Conservation (phyloP, 2,329 filamentous ascomycete species). For the Amylocarpus encephaloides region DNA sequence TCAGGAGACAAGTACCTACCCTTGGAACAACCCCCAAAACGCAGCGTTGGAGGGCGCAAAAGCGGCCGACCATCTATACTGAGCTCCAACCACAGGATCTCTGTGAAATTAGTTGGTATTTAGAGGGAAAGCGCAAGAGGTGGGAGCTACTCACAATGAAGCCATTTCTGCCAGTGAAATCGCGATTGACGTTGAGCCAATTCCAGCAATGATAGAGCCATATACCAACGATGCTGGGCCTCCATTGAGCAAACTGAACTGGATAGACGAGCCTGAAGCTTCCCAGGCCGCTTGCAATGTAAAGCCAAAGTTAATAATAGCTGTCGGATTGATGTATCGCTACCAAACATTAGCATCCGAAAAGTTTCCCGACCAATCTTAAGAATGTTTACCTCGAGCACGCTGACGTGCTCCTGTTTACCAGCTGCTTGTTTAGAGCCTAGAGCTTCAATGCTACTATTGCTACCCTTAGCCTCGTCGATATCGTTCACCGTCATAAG, state of each 20-base stretch:
- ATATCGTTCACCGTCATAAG: not conserved
- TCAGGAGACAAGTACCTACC: not conserved
- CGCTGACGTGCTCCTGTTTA: not conserved
- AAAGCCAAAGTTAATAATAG: slow-evolving; percentile 13
- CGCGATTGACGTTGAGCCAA: slow-evolving; percentile 7
- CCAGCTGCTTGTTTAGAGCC: not conserved
- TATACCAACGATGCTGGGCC: slow-evolving; percentile 13
- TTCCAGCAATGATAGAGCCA: slow-evolving; percentile 6
- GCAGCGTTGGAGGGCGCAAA: slow-evolving; percentile 9
- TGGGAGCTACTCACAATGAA: not conserved
- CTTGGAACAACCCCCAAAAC: slow-evolving; percentile 13
- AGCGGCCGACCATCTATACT: slow-evolving; percentile 13
- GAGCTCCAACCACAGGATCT: slow-evolving; percentile 8
- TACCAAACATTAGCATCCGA: not conserved
- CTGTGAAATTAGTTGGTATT: not conserved
- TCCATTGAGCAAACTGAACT: slow-evolving; percentile 11
- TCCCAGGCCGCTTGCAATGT: slow-evolving; percentile 13
- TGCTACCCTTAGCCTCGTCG: slow-evolving; percentile 2
- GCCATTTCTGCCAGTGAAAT: slow-evolving; percentile 16
- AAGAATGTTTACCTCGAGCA: slow-evolving; percentile 4
- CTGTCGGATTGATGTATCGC: slow-evolving; percentile 12
- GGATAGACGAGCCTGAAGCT: slow-evolving; percentile 7
- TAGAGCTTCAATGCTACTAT: not conserved
- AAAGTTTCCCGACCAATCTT: not conserved
- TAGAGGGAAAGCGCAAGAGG: no score